Evolutionary conservation across 768 basidiomycete genomes (phyloP).

Genomic region (Naganishia antarctica): DNA sequence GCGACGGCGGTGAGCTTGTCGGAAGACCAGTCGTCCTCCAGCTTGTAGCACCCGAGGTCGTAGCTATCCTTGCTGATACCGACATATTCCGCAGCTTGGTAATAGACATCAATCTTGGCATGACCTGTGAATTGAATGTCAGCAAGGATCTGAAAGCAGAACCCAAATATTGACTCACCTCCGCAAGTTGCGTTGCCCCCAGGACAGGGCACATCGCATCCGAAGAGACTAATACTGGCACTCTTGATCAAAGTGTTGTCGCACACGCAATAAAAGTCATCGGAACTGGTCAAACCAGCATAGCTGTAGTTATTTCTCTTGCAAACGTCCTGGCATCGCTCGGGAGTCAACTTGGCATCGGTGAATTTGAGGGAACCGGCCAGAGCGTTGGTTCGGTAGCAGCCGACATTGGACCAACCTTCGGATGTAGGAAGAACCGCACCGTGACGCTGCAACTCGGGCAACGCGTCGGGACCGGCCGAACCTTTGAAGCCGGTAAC

Average conservation of each 20-base stretch:
- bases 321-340: background rate
- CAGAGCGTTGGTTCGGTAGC: background rate
- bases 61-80: background rate
- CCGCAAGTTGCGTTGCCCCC: background rate
- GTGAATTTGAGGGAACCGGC: background rate
- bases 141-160: too few relatives aligned
- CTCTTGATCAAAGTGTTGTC: background rate
- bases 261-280: background rate
- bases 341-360: background rate
- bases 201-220: background rate
- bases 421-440: constrained; percentile 29
- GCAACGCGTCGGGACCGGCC: constrained; percentile 20
- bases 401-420: background rate
- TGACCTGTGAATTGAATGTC: background rate
- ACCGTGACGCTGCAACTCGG: constrained; percentile 24
- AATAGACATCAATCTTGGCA: background rate
- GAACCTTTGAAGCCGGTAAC: constrained; percentile 6
- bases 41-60: background rate
- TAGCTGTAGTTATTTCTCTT: background rate
- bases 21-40: background rate
- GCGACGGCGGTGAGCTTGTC: background rate
- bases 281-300: background rate
- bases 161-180: too few relatives aligned
- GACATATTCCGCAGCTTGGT: background rate
- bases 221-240: background rate